Evolutionary conservation across 2,329 filamentous ascomycete species (phyloP).

Genomic region (Allantophomopsis lycopodina): DNA sequence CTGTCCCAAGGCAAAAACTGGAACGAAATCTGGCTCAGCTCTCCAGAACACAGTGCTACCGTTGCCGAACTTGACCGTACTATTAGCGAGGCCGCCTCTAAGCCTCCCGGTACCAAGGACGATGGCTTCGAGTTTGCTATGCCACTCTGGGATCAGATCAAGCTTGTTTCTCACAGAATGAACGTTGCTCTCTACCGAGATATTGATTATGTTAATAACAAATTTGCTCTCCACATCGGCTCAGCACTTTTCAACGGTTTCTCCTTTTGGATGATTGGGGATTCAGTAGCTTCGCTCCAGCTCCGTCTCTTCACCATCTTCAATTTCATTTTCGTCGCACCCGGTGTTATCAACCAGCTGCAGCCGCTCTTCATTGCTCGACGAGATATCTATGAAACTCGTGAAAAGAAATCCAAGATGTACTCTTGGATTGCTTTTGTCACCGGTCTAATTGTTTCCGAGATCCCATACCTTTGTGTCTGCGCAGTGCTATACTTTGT

Average conservation of each 20-base stretch:
- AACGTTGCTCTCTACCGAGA: constrained; percentile 50
- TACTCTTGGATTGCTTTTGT: constrained; percentile 47
- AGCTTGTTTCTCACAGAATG: constrained; percentile 48
- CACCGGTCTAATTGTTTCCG: constrained; percentile 32
- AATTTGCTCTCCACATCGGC: constrained; percentile 34
- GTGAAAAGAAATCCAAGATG: constrained; percentile 47
- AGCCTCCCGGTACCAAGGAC: constrained; percentile 24
- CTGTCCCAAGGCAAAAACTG: constrained; percentile 40
- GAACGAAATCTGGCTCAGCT: constrained; percentile 60
- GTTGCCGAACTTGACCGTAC: constrained; percentile 50
- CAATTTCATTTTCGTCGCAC: constrained; percentile 49
- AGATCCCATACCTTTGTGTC: constrained; percentile 29
- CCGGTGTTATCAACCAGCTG: constrained; percentile 41
- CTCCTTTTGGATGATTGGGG: constrained; percentile 44
- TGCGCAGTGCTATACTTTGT: constrained; percentile 29
- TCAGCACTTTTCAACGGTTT: constrained; percentile 47
- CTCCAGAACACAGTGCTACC: constrained; percentile 40
- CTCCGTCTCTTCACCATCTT: constrained; percentile 44
- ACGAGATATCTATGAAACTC: constrained; percentile 40
- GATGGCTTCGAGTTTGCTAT: constrained; percentile 60
- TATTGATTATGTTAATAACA: constrained; percentile 34
- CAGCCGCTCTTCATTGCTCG: constrained; percentile 43
- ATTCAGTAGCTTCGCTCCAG: constrained; percentile 34
- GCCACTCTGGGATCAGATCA: constrained; percentile 47
- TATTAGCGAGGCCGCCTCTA: constrained; percentile 36